These are phyloP conservation scores for Phytophthora sojae DNA, from an alignment of 352 stramenopile species.

Conservation along the genomic window DNA sequence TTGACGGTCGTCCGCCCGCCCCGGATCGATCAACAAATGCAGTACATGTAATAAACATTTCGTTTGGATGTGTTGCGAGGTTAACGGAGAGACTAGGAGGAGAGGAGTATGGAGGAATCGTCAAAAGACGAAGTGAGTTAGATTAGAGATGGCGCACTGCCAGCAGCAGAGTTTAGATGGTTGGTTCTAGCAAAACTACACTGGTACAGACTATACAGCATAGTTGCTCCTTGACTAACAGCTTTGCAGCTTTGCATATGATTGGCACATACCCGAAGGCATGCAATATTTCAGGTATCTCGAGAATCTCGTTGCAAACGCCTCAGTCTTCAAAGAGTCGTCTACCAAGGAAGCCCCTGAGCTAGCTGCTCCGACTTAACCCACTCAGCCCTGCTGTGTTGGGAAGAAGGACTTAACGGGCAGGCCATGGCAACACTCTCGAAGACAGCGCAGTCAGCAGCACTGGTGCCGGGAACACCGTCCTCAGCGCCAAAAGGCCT, in stretches of 20 bases:
- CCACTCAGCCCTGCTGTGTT: neutral
- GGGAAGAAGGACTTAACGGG: neutral
- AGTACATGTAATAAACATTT: too few relatives aligned
- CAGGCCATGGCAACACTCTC: neutral
- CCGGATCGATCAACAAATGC: too few relatives aligned
- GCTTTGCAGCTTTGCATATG: slow-evolving; percentile 2
- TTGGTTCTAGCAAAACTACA: too few relatives aligned
- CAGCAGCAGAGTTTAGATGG: too few relatives aligned
- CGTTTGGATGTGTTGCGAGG: too few relatives aligned
- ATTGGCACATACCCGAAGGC: neutral
- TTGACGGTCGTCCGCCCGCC: too few relatives aligned
- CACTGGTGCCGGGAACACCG: neutral
- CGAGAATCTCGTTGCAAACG: neutral
- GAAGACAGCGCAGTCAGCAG: neutral
- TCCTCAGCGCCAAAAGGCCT: neutral
- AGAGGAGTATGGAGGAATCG: too few relatives aligned
- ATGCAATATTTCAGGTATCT: slow-evolving; percentile 2
- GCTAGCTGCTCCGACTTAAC: neutral
- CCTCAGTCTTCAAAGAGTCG: neutral
- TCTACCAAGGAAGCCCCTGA: neutral
- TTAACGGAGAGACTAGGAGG: too few relatives aligned
- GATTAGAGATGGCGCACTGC: too few relatives aligned
- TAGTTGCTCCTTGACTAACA: too few relatives aligned
- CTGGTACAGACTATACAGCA: too few relatives aligned
- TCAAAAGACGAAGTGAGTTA: too few relatives aligned